phyloP scores from a whole-genome alignment of 2,329 filamentous ascomycete species.

The Chrysoporthe austroafricana region DNA sequence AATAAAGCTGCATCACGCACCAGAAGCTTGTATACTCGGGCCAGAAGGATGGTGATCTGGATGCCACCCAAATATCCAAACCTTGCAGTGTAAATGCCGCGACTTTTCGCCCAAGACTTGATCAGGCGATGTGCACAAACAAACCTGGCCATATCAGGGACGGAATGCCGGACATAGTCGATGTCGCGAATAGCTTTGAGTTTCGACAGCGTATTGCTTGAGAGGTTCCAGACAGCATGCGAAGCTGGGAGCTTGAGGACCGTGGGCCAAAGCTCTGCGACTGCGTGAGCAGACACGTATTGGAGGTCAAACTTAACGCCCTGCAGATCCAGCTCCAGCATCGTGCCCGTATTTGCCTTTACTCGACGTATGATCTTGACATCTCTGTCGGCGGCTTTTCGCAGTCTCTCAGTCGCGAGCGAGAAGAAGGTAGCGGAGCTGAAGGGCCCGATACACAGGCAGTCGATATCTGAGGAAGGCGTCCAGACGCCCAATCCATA shows the following conservation, averaged over 20 bases:
- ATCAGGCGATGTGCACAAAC: conserved; percentile 62
- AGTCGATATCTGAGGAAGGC: conserved; percentile 64
- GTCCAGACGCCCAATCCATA: conserved; percentile 68
- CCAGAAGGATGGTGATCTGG: conserved; percentile 65
- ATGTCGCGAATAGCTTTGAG: conserved; percentile 68
- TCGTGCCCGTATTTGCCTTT: conserved; percentile 61
- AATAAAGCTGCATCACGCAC: conserved; percentile 41
- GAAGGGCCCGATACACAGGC: conserved; percentile 66
- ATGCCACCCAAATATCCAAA: conserved; percentile 70
- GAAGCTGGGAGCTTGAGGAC: conserved; percentile 51
- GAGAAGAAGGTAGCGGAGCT: conserved; percentile 65
- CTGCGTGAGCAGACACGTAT: conserved; percentile 62
- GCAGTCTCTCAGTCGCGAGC: conserved; percentile 58
- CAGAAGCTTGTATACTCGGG: conserved; percentile 61
- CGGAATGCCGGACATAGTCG: conserved; percentile 60
- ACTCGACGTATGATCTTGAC: conserved; percentile 61
- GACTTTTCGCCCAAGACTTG: conserved; percentile 63
- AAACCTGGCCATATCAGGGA: conserved; percentile 63
- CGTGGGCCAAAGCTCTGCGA: conserved; percentile 58
- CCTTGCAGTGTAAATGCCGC: conserved; percentile 66
- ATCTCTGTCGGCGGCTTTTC: conserved; percentile 46
- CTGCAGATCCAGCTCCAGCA: conserved; percentile 65
- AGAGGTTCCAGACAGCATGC: conserved; percentile 59
- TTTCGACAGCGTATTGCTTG: conserved; percentile 60
- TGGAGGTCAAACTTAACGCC: conserved; percentile 66